phyloP scores from a whole-genome alignment of 176 grass and related monocot species.

The Carex kokanica region DNA sequence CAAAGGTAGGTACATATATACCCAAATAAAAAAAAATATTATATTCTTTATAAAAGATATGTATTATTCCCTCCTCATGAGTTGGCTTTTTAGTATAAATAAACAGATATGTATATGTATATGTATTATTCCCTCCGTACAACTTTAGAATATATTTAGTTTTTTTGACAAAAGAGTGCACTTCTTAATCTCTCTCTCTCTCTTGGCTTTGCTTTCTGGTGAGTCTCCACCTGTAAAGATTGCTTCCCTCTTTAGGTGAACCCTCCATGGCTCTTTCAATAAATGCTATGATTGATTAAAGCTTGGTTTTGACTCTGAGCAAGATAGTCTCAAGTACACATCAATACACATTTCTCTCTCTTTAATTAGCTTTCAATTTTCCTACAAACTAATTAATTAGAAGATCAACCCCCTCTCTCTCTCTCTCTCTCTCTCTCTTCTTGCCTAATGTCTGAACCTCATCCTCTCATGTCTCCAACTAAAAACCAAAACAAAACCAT shows the following conservation, averaged over 20 bases:
- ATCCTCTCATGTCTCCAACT: constrained; percentile 25
- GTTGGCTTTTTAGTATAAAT: constrained; percentile 16
- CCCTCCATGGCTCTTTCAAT: constrained; percentile 9
- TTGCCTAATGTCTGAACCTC: constrained; percentile 39
- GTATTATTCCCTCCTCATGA: background rate
- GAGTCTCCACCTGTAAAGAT: constrained; percentile 31
- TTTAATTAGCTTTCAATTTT: background rate
- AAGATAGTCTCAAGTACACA: background rate
- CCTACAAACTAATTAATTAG: background rate
- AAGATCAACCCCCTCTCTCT: background rate
- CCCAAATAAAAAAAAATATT: background rate
- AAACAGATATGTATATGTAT: constrained; percentile 5
- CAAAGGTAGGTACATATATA: background rate
- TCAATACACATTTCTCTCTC: background rate
- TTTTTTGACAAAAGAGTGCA: constrained; percentile 20
- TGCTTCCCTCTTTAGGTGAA: constrained; percentile 22
- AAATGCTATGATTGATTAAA: constrained; percentile 21
- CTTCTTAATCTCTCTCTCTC: background rate
- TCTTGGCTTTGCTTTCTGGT: constrained; percentile 29
- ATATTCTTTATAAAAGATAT: background rate
- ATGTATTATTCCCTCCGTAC: constrained; percentile 25
- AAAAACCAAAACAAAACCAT: constrained; percentile 24
- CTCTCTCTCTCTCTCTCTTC: constrained; percentile 20
- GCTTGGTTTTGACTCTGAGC: constrained; percentile 23
- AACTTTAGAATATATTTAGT: constrained; percentile 2